Evolutionary conservation across 1,284 basidiomycete genomes (phyloP).

Genomic region (Ceratobasidium theobromae): DNA sequence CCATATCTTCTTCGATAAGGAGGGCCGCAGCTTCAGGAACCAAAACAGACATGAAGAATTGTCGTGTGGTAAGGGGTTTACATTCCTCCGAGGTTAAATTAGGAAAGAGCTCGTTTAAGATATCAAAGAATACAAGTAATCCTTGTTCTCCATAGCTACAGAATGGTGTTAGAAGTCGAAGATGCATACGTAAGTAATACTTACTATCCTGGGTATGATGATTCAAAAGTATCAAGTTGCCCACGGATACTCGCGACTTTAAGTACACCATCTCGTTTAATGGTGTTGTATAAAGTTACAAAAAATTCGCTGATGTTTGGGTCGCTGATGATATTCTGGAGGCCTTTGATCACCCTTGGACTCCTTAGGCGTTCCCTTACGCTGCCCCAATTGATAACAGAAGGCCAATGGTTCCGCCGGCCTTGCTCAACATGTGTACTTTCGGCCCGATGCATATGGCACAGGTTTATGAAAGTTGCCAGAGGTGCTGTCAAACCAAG

Average conservation of each 20-base stretch:
- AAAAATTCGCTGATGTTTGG: slow-evolving; percentile 61
- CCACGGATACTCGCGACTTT: slow-evolving; percentile 65
- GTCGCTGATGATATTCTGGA: slow-evolving; percentile 58
- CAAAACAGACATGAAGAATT: slow-evolving; percentile 71
- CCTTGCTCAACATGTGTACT: slow-evolving; percentile 67
- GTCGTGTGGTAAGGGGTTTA: slow-evolving; percentile 62
- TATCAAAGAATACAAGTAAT: slow-evolving; percentile 72
- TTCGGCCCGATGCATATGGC: slow-evolving; percentile 76
- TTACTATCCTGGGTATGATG: slow-evolving; percentile 79
- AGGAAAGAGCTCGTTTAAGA: slow-evolving; percentile 65
- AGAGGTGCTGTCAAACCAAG: slow-evolving; percentile 66
- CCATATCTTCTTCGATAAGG: slow-evolving; percentile 69
- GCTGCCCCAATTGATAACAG: slow-evolving; percentile 60
- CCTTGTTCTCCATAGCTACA: slow-evolving; percentile 77
- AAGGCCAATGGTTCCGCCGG: slow-evolving; percentile 69
- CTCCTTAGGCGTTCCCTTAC: slow-evolving; percentile 55
- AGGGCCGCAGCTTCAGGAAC: slow-evolving; percentile 73
- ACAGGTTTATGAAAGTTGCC: slow-evolving; percentile 61
- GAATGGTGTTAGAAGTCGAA: slow-evolving; percentile 6
- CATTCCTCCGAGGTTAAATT: slow-evolving; percentile 50
- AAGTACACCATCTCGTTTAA: slow-evolving; percentile 47
- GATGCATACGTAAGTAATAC: slow-evolving; percentile 42
- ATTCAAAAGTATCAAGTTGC: slow-evolving; percentile 73
- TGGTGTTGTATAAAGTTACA: slow-evolving; percentile 50
- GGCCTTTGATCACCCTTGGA: slow-evolving; percentile 45